Evolutionary conservation across 805 yeast species (phyloP), one percentile per base, ranked within the genome.

Genomic region (Lachancea lanzarotensis): DNA sequence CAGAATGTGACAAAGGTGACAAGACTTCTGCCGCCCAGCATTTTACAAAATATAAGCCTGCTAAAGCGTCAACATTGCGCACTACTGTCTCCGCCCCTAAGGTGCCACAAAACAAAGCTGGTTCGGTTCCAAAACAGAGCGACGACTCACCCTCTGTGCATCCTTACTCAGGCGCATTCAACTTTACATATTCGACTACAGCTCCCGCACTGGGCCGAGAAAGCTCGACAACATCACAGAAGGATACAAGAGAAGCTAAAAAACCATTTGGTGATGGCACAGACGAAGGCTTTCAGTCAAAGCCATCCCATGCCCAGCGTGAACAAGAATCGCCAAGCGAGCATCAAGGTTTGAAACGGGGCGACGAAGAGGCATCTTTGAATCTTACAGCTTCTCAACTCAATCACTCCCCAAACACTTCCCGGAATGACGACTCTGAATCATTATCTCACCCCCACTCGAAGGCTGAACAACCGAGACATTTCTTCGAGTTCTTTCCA

Each of bases 61-160:
- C 44, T 17, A 64, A 62, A 42, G 64, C 73, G 1, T 68, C 73
- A 0, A 66, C 71, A 0, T 48, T 69, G 38, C 59, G 72, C 13
- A 64, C 59, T 43, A 57, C 65, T 2, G 55, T 65, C 5, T 49
- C 57, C 0, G 53, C 60, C 3, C 49, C 52, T 2, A 45, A 33
- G 15, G 42, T 52, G 9, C 52, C 54, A 13, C 31, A 5, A 15
- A 47, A 45, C 17, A 49, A 44, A 8, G 25, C 8, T 8, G 8
- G 8, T 10, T 35, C 38, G 22, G 35, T 31, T n/a, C 36, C 29
- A 17, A 25, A 29, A 3, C 38, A 34, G 12, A 12, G 12, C 16
- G 16, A 37, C 9, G 13, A 15, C 9, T 16, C 31, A 20, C 25
- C 19, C 5, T 19, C 27, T 35, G 38, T 22, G 3, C 31, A 20